Evolutionary conservation across 73 alveolate species (phyloP).

Genomic region (Blepharisma stoltei): DNA sequence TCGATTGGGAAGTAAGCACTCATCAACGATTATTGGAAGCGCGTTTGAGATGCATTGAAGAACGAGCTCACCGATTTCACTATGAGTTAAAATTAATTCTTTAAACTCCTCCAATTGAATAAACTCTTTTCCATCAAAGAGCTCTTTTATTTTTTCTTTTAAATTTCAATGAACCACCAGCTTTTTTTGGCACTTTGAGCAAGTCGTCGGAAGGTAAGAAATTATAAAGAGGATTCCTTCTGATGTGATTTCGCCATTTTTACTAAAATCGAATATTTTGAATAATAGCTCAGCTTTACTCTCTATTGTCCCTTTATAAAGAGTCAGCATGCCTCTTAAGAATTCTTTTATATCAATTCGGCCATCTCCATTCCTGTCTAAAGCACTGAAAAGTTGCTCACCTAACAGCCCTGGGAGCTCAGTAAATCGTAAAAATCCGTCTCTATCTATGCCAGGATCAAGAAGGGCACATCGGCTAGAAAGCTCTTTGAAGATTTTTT

Average conservation of each 20-base stretch:
- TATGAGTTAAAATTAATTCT: neutral
- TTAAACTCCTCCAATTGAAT: neutral
- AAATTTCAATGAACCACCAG: neutral
- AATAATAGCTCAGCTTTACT: conserved; percentile 47
- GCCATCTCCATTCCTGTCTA: conserved; percentile 71
- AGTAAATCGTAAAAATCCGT: conserved; percentile 60
- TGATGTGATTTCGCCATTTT: conserved; percentile 5
- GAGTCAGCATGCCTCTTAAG: conserved; percentile 60
- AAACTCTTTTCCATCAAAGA: conserved; percentile 3
- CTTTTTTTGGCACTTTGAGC: neutral
- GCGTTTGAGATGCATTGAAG: neutral
- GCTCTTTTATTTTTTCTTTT: neutral
- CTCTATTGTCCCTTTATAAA: conserved; percentile 49
- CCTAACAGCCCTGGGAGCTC: conserved; percentile 85
- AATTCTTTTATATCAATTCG: conserved; percentile 75
- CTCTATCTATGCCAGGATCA: conserved; percentile 36
- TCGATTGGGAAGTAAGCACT: neutral
- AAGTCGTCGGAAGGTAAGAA: conserved; percentile 1
- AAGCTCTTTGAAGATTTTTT: conserved; percentile 22
- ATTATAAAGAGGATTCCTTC: neutral
- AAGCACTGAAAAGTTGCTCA: conserved; percentile 73
- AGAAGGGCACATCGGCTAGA: neutral
- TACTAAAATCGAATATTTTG: conserved; percentile 36
- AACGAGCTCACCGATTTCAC: conserved; percentile 9
- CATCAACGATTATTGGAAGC: neutral